Evolutionary conservation across 2,329 filamentous ascomycete genomes (phyloP).

Genomic region (Diaporthe citriasiana): DNA sequence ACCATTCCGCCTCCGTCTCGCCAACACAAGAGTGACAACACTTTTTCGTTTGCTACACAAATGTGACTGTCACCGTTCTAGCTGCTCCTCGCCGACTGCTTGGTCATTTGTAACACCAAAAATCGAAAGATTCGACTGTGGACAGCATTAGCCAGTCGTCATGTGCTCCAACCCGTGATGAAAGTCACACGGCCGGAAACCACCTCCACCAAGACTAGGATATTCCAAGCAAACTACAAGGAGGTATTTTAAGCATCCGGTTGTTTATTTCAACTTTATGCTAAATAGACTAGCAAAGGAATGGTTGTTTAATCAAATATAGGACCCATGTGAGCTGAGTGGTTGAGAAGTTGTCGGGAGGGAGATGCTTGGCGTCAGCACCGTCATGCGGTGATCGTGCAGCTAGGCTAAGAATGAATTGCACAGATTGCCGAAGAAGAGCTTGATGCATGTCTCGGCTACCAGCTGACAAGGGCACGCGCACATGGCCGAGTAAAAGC

Average conservation of each 20-base stretch:
- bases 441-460: slow-evolving; percentile 37
- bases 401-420: neutral
- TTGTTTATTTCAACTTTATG: neutral
- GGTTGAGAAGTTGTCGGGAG: neutral
- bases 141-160: slow-evolving; percentile 28
- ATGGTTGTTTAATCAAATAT: neutral
- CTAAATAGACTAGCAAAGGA: neutral
- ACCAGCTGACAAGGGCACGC: slow-evolving; percentile 11
- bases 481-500: slow-evolving; percentile 21
- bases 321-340: neutral
- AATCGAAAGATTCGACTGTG: neutral
- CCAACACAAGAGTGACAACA: neutral
- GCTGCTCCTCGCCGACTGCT: neutral
- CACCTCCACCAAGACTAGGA: neutral
- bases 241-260: neutral
- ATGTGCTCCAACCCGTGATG: slow-evolving; percentile 24
- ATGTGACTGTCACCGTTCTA: neutral
- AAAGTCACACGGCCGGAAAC: neutral
- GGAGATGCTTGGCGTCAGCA: slow-evolving; percentile 8
- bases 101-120: neutral
- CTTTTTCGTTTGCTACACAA: neutral
- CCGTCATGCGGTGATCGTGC: neutral
- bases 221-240: neutral
- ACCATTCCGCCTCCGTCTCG: slow-evolving; percentile 18
- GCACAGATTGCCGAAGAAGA: slow-evolving; percentile 12